Percentiles rank a stretch among this genome's conserved stretches.
Conservation (phyloP, 208 protist genomes). For the Naegleria fowleri region DNA sequence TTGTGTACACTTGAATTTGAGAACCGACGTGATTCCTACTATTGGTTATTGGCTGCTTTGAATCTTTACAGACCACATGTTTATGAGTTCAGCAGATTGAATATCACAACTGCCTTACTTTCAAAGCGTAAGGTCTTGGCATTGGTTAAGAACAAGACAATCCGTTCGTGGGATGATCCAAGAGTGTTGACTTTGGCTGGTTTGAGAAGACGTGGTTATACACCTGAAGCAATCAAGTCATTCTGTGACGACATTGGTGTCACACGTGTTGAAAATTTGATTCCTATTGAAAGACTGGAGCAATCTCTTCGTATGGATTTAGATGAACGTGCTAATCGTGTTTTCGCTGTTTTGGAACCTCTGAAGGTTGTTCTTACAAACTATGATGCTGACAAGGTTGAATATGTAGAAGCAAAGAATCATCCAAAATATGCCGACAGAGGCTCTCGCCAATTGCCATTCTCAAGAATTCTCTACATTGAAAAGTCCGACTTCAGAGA, state of each 20-base stretch:
- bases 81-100: conserved; percentile 96
- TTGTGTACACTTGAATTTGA: conserved; percentile 99
- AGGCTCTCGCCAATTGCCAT: conserved; percentile 68
- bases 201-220: conserved; percentile 94
- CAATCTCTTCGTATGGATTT: conserved; percentile 85
- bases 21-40: conserved; percentile 91
- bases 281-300: conserved; percentile 88
- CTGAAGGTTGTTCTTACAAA: conserved; percentile 89
- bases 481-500: conserved; percentile 90
- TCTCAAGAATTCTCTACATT: conserved; percentile 90
- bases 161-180: conserved; percentile 95
- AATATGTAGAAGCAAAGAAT: conserved; percentile 79
- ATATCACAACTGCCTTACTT: conserved; percentile 92
- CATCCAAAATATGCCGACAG: conserved; percentile 78
- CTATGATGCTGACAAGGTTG: conserved; percentile 64
- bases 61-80: conserved; percentile 78
- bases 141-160: conserved; percentile 85
- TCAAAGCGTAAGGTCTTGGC: conserved; percentile 95
- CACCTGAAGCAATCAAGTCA: conserved; percentile 86
- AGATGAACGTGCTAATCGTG: conserved; percentile 73
- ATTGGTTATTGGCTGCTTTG: conserved; percentile 85
- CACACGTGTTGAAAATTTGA: conserved; percentile 78
- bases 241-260: conserved; percentile 92
- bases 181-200: conserved; percentile 89
- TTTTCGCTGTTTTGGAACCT: conserved; percentile 85